A percentile compares a stretch with the other conserved stretches of the same genome.
These are phyloP conservation scores for Malbranchea zuffiana DNA, from an alignment of 2,329 filamentous ascomycete species.

Conservation along the genomic window DNA sequence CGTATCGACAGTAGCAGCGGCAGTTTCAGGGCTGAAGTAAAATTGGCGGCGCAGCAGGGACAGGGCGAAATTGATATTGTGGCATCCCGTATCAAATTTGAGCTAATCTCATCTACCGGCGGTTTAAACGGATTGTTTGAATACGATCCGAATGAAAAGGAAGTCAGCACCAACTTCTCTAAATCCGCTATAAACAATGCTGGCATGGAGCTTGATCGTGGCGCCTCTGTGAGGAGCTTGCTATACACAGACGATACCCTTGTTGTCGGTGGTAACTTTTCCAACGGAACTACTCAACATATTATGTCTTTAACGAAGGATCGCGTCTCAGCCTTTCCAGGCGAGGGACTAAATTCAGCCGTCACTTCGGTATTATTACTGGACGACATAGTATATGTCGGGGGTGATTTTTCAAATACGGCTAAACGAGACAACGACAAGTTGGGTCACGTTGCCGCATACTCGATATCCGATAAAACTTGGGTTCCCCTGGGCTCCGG, in stretches of 20 bases:
- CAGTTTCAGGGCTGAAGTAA: conserved; percentile 70
- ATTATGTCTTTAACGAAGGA: conserved; percentile 61
- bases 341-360: conserved; percentile 66
- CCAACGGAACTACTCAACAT: conserved; percentile 55
- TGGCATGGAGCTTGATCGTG: conserved; percentile 55
- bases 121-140: conserved; percentile 86
- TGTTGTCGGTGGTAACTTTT: conserved; percentile 79
- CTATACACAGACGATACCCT: conserved; percentile 51
- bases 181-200: conserved; percentile 67
- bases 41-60: conserved; percentile 56
- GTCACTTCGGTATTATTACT: conserved; percentile 63
- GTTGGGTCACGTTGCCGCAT: conserved; percentile 66
- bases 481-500: conserved; percentile 79
- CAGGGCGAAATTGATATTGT: conserved; percentile 62
- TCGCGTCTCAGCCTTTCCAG: conserved; percentile 51
- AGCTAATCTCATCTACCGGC: conserved; percentile 50
- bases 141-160: conserved; percentile 57
- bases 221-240: conserved; percentile 62
- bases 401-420: conserved; percentile 73
- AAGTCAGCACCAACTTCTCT: conserved; percentile 53
- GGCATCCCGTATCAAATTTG: conserved; percentile 79
- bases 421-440: conserved; percentile 49
- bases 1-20: conserved; percentile 63
- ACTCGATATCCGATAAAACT: conserved; percentile 53
- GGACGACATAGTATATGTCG: conserved; percentile 61